Percentiles rank a stretch among this genome's conserved stretches.
These are phyloP conservation scores for Cercospora sp. DNA, from an alignment of 2,329 filamentous ascomycete genomes.

Conservation along the genomic window DNA sequence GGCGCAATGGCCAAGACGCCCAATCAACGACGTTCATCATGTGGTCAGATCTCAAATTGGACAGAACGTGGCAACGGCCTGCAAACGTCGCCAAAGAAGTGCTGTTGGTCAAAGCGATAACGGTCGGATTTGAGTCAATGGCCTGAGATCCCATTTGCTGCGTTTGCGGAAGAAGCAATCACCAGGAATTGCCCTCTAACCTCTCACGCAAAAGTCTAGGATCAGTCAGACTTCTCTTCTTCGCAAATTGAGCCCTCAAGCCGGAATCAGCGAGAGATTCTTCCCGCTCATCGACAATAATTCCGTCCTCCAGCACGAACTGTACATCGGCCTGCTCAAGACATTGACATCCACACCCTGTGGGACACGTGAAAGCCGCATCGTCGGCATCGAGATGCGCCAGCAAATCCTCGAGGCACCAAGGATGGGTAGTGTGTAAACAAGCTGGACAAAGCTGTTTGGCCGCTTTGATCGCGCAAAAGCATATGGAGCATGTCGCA, in stretches of 20 bases:
- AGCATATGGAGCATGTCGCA: slow-evolving; percentile 35
- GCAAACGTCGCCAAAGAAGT: neutral
- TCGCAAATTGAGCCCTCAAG: slow-evolving; percentile 12
- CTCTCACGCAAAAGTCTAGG: slow-evolving; percentile 29
- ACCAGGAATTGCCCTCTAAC: slow-evolving; percentile 26
- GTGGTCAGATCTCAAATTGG: neutral
- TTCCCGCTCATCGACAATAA: neutral
- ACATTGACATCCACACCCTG: slow-evolving; percentile 38
- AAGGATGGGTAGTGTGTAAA: slow-evolving; percentile 33
- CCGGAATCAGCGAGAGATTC: neutral
- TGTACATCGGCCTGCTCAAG: slow-evolving; percentile 16
- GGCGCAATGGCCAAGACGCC: neutral
- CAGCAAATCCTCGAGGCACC: slow-evolving; percentile 29
- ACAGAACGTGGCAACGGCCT: neutral
- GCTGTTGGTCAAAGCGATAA: neutral
- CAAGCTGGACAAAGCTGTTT: slow-evolving; percentile 37
- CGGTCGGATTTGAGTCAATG: neutral
- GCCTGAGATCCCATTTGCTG: neutral
- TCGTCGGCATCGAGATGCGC: slow-evolving; percentile 9
- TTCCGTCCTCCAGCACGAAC: slow-evolving; percentile 13
- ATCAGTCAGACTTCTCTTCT: slow-evolving; percentile 33
- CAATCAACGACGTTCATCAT: neutral
- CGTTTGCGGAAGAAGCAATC: neutral
- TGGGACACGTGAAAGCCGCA: slow-evolving; percentile 32
- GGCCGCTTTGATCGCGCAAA: slow-evolving; percentile 28